Evolutionary conservation across 1,139 yeast species (phyloP).

Genomic region (Hansenula anomala): DNA sequence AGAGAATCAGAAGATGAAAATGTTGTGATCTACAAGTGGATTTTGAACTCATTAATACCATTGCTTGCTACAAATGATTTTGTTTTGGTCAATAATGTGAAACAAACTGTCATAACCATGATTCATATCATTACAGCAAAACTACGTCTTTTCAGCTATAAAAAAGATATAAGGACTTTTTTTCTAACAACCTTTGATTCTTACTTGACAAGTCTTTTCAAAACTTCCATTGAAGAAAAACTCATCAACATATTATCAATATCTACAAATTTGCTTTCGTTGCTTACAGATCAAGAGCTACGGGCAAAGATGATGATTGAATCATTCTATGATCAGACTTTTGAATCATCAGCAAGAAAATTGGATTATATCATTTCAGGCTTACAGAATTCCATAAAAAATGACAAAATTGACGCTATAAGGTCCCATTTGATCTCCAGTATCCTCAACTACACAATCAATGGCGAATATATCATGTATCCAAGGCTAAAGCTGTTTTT

Average conservation of each 20-base stretch:
- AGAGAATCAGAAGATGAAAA: constrained; percentile 6
- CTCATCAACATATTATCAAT: constrained; percentile 12
- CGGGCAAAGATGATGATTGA: constrained; percentile 16
- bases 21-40: constrained; percentile 14
- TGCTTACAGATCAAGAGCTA: constrained; percentile 17
- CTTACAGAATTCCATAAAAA: constrained; percentile 4
- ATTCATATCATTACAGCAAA: constrained; percentile 17
- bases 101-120: constrained; percentile 17
- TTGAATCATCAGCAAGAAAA: constrained; percentile 19
- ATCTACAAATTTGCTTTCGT: constrained; percentile 14
- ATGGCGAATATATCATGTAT: constrained; percentile 9
- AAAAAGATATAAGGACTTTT: constrained; percentile 11
- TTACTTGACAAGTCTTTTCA: constrained; percentile 10
- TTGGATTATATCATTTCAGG: constrained; percentile 14
- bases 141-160: constrained; percentile 15
- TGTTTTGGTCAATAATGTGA: constrained; percentile 13
- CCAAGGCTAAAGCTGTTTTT: constrained; percentile 13
- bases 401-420: constrained; percentile 12
- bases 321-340: constrained; percentile 15
- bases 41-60: constrained; percentile 16
- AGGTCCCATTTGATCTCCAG: constrained; percentile 17
- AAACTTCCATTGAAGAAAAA: constrained; percentile 8
- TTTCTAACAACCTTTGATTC: constrained; percentile 12
- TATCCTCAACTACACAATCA: constrained; percentile 12
- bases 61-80: constrained; percentile 12